phyloP scores from a whole-genome alignment of 2,329 filamentous ascomycete species.

The Beauveria varroae region DNA sequence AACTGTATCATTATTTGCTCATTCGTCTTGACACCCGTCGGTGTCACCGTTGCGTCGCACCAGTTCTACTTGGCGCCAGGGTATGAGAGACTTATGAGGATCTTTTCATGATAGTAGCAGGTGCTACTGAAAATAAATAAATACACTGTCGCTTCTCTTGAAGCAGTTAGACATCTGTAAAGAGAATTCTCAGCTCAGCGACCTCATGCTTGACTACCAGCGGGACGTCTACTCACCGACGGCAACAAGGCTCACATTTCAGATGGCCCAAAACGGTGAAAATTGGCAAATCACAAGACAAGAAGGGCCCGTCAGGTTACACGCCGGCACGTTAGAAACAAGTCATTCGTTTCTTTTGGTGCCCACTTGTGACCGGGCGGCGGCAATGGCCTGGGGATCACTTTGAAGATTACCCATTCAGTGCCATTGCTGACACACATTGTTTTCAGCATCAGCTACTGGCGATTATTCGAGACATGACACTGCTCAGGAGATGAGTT shows the following conservation, averaged over 20 bases:
- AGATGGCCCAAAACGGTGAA: neutral
- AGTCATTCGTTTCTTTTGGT: neutral
- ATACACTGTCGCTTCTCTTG: neutral
- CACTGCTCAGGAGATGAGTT: neutral
- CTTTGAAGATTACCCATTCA: too few relatives aligned
- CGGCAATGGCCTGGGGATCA: too few relatives aligned
- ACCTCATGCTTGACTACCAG: neutral
- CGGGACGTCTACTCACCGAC: neutral
- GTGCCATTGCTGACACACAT: too few relatives aligned
- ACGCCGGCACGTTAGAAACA: slow-evolving; percentile 1
- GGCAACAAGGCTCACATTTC: slow-evolving; percentile 1
- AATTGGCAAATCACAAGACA: neutral
- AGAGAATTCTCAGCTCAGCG: neutral
- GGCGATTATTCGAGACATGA: too few relatives aligned
- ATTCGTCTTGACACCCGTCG: neutral
- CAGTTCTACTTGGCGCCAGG: neutral
- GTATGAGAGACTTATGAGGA: neutral
- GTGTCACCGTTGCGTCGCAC: neutral
- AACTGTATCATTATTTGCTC: neutral
- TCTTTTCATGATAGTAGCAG: neutral
- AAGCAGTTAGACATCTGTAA: neutral
- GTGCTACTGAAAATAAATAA: neutral
- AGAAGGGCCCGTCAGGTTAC: neutral
- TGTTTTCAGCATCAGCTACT: too few relatives aligned
- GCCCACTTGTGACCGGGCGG: neutral